Conservation (phyloP, 495 filamentous ascomycete genomes). For the Glarea lozoyensis region DNA sequence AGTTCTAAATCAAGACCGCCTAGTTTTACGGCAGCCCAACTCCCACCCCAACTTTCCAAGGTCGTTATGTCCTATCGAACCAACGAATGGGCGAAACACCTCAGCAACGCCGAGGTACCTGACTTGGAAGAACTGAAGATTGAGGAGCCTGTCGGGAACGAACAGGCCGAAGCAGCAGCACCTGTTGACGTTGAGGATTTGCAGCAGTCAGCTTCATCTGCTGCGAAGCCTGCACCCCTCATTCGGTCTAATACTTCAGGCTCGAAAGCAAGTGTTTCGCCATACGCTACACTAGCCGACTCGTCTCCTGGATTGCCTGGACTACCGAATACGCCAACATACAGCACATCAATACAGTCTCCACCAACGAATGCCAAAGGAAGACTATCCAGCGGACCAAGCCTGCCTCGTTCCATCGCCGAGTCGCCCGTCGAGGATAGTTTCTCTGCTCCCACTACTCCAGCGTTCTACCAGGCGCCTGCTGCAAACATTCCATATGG, state of each 20-base stretch:
- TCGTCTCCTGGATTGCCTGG: constrained; percentile 5
- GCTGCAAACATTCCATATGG: constrained; percentile 14
- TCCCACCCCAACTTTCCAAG: constrained; percentile 53
- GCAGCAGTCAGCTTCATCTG: constrained; percentile 57
- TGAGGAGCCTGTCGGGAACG: constrained; percentile 27
- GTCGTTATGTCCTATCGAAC: constrained; percentile 78
- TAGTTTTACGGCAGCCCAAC: constrained; percentile 37
- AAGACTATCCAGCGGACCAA: constrained; percentile 37
- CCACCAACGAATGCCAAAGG: constrained; percentile 13
- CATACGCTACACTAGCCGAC: constrained; percentile 15
- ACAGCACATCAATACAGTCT: constrained; percentile 15
- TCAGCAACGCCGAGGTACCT: constrained; percentile 67
- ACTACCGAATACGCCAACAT: not conserved
- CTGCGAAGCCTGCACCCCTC: constrained; percentile 29
- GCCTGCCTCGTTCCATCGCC: constrained; percentile 29
- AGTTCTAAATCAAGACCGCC: constrained; percentile 15
- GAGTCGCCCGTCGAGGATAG: constrained; percentile 34
- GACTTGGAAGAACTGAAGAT: constrained; percentile 53
- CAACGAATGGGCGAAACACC: constrained; percentile 94
- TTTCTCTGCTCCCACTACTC: constrained; percentile 15
- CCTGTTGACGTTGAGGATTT: constrained; percentile 59
- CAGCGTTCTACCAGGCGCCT: constrained; percentile 13
- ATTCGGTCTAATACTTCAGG: constrained; percentile 11
- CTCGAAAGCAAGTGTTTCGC: constrained; percentile 1
- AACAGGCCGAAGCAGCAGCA: constrained; percentile 38